These are phyloP conservation scores for Synchytrium microbalum DNA, from an alignment of 371 early-diverging fungal genomes.

Conservation along the genomic window DNA sequence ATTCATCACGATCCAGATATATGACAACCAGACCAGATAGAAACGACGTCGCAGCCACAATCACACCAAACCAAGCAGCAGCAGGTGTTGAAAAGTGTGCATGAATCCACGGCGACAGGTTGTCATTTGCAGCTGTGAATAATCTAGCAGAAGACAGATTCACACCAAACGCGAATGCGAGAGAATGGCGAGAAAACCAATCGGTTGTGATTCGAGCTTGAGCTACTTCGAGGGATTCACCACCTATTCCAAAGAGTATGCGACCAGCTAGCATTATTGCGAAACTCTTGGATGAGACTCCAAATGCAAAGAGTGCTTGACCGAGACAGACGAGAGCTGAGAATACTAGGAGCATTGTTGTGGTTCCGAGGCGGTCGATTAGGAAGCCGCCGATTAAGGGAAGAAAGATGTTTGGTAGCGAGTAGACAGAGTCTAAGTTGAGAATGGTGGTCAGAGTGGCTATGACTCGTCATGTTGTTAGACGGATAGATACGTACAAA, in stretches of 20 bases:
- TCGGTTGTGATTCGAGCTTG: conserved; percentile 51
- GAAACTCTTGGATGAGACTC: conserved; percentile 38
- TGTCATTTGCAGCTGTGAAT: conserved; percentile 56
- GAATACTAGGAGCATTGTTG: conserved; percentile 36
- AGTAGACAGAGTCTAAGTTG: conserved; percentile 37
- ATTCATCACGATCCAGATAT: conserved; percentile 19
- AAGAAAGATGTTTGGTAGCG: conserved; percentile 61
- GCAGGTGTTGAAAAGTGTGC: conserved; percentile 9
- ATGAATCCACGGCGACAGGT: conserved; percentile 46
- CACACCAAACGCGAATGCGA: conserved; percentile 56
- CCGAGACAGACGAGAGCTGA: conserved; percentile 51
- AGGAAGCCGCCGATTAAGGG: conserved; percentile 29
- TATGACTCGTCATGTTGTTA: not conserved
- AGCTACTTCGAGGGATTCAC: conserved; percentile 60
- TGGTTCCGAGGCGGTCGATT: conserved; percentile 35
- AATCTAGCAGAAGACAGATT: conserved; percentile 52
- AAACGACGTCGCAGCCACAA: conserved; percentile 31
- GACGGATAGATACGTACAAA: conserved; percentile 16
- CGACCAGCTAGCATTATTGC: conserved; percentile 52
- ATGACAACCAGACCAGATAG: conserved; percentile 19
- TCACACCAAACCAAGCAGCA: conserved; percentile 43
- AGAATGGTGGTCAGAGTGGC: conserved; percentile 25
- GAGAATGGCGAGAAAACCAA: conserved; percentile 27
- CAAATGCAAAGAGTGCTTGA: conserved; percentile 49
- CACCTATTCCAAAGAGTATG: conserved; percentile 61